Evolutionary conservation across 176 grass and related monocot genomes (phyloP).

Genomic region (Poa annua): DNA sequence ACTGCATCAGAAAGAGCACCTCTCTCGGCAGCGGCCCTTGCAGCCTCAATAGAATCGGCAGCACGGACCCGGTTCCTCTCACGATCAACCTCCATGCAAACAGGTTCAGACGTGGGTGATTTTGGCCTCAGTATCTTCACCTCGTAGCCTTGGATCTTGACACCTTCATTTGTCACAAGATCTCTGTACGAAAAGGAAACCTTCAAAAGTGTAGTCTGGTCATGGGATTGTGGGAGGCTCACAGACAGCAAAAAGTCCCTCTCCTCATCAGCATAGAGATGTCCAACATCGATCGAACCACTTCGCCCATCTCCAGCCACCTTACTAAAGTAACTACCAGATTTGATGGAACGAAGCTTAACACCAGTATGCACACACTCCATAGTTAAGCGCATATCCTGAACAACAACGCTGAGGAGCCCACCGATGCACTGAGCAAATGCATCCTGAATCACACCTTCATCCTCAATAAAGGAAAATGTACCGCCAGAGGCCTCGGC

Average conservation of each 20-base stretch:
- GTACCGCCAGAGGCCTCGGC: slow-evolving; percentile 87
- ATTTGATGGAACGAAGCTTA: slow-evolving; percentile 71
- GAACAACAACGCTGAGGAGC: slow-evolving; percentile 90
- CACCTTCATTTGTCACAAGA: slow-evolving; percentile 61
- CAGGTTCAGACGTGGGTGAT: slow-evolving; percentile 38
- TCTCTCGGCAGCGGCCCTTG: slow-evolving; percentile 79
- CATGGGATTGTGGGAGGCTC: slow-evolving; percentile 57
- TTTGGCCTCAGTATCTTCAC: slow-evolving; percentile 65
- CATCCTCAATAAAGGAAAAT: slow-evolving; percentile 96
- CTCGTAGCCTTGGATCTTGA: slow-evolving; percentile 54
- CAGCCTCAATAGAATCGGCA: slow-evolving; percentile 68
- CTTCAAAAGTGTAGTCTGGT: slow-evolving; percentile 63
- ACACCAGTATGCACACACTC: slow-evolving; percentile 70
- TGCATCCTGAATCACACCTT: slow-evolving; percentile 92
- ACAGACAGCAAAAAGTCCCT: slow-evolving; percentile 81
- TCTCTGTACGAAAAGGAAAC: slow-evolving; percentile 69
- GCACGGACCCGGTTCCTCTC: slow-evolving; percentile 84
- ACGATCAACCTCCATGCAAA: slow-evolving; percentile 86
- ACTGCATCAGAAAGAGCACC: slow-evolving; percentile 77
- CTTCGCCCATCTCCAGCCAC: slow-evolving; percentile 63
- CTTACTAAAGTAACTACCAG: slow-evolving; percentile 84
- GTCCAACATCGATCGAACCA: slow-evolving; percentile 77
- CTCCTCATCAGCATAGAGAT: slow-evolving; percentile 95
- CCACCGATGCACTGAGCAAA: slow-evolving; percentile 99
- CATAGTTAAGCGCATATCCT: slow-evolving; percentile 68